Percentiles rank a stretch among this genome's conserved stretches.
Conservation (phyloP, 2,329 filamentous ascomycete genomes). For the Neurospora sp. region DNA sequence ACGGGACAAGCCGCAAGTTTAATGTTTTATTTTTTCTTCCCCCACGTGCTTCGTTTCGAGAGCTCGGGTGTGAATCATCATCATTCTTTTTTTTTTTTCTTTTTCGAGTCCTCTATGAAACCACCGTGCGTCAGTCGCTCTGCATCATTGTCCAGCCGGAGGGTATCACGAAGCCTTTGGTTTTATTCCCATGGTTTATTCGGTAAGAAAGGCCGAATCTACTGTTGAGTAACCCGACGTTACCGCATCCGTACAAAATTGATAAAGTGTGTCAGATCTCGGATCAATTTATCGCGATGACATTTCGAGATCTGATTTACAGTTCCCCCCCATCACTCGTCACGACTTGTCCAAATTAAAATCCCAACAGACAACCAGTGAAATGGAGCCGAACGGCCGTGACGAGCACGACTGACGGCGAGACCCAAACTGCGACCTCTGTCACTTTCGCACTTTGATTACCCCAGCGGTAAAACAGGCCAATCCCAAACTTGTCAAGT, state of each 20-base stretch:
- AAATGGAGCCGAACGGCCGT: not conserved
- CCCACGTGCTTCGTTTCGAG: not conserved
- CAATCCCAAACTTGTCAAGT: not conserved
- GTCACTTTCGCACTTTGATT: not conserved
- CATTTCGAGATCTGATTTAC: not conserved
- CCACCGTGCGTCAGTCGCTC: not conserved
- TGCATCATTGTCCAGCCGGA: not conserved
- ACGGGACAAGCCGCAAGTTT: not conserved
- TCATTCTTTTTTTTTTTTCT: not conserved
- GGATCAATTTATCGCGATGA: not conserved
- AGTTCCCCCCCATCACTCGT: not conserved
- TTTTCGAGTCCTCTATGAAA: not conserved
- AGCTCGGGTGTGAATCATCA: not conserved
- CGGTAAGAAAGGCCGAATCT: not conserved
- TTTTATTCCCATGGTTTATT: not conserved
- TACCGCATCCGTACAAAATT: not conserved
- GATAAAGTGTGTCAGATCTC: not conserved
- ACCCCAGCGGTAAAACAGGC: not conserved
- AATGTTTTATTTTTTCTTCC: not conserved
- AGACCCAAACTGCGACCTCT: not conserved
- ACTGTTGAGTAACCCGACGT: not conserved
- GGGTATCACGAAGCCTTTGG: not conserved
- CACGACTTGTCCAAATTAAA: not conserved
- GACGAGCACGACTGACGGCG: not conserved
- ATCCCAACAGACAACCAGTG: not conserved